Percentiles rank a stretch among this genome's conserved stretches.
phyloP scores from a whole-genome alignment of 495 filamentous ascomycete species.

The Echria macrotheca region DNA sequence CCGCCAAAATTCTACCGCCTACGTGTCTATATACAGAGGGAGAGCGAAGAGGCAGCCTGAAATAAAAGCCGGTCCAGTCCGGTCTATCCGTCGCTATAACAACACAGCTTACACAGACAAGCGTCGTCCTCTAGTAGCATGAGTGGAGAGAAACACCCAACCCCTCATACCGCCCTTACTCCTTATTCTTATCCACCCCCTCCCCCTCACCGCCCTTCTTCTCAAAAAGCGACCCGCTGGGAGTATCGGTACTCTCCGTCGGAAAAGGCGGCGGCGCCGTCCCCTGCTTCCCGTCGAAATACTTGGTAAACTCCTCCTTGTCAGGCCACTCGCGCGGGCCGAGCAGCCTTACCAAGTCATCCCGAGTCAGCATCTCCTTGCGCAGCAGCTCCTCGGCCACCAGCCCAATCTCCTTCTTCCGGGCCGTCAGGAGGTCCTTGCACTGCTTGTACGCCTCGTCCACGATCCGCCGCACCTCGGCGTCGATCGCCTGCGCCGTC shows the following conservation, averaged over 20 bases:
- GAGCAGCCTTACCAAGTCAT: constrained; percentile 85
- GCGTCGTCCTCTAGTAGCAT: background rate
- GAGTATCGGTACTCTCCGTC: constrained; percentile 38
- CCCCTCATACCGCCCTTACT: background rate
- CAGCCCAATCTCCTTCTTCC: constrained; percentile 80
- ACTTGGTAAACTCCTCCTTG: constrained; percentile 83
- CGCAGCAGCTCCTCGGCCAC: constrained; percentile 87
- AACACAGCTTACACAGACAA: constrained; percentile 2
- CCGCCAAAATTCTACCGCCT: too few relatives aligned
- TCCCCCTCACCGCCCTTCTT: background rate
- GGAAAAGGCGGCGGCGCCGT: constrained; percentile 53
- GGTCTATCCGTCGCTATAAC: constrained; percentile 4
- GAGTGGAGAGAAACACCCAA: background rate
- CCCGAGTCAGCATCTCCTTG: constrained; percentile 85
- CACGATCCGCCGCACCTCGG: constrained; percentile 83
- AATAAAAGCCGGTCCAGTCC: constrained; percentile 1
- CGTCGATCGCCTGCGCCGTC: constrained; percentile 85
- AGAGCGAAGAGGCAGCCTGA: too few relatives aligned
- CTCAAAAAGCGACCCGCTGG: constrained; percentile 19
- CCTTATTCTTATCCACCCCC: constrained; percentile 1
- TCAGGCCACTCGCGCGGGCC: constrained; percentile 79
- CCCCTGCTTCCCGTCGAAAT: constrained; percentile 60
- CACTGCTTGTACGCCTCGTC: constrained; percentile 90
- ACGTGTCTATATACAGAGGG: too few relatives aligned
- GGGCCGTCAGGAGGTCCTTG: constrained; percentile 70